These are phyloP conservation scores for Xylaria polymorpha DNA, from an alignment of 2,329 filamentous ascomycete species.

Conservation along the genomic window DNA sequence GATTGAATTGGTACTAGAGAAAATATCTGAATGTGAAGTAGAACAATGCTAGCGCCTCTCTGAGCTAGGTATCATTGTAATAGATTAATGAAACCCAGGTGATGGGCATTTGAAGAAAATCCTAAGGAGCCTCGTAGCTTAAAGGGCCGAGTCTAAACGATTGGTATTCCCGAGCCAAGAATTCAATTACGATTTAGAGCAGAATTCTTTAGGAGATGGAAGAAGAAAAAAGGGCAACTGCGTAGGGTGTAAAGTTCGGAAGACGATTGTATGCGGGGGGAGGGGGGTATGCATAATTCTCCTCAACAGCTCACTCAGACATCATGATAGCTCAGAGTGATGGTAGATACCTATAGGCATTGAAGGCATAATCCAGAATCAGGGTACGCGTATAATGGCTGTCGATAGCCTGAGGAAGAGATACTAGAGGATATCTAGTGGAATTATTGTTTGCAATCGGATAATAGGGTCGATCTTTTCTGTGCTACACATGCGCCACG, in stretches of 20 bases:
- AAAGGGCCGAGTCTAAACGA: neutral
- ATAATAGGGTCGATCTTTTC: neutral
- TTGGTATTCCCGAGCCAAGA: constrained; percentile 5
- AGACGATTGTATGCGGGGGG: neutral
- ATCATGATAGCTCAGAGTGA: neutral
- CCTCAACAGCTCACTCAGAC: too few species aligned
- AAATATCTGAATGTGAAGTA: constrained; percentile 14
- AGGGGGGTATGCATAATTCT: too few species aligned
- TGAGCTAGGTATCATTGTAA: neutral
- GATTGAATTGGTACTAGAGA: neutral
- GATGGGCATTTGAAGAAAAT: neutral
- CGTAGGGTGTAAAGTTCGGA: neutral
- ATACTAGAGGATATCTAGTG: neutral
- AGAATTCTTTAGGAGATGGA: neutral
- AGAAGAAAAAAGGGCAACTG: neutral
- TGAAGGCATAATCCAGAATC: neutral
- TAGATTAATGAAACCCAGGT: neutral
- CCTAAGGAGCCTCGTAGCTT: neutral
- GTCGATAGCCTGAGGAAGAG: too few species aligned
- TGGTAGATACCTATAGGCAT: neutral
- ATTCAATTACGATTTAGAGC: constrained; percentile 6
- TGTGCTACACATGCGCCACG: constrained; percentile 2
- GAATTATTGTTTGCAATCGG: neutral
- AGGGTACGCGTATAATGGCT: neutral
- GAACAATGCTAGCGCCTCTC: constrained; percentile 27